Evolutionary conservation across 176 grass and related monocot species (phyloP).

Genomic region (Carex scoparia): DNA sequence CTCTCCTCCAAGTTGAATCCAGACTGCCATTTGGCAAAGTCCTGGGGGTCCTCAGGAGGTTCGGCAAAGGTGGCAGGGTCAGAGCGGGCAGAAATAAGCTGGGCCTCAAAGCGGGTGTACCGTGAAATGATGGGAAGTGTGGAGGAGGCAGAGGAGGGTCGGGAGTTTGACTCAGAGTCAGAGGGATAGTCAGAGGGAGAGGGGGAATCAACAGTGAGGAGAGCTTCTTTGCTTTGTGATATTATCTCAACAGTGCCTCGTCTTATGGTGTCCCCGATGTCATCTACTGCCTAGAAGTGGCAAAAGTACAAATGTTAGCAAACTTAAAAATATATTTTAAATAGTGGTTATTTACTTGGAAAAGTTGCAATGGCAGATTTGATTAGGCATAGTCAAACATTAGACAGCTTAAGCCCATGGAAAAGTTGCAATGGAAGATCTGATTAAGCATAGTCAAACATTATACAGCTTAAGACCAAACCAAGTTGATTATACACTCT

Average conservation of each 20-base stretch:
- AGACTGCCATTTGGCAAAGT: constrained; percentile 53
- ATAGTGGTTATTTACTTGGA: not conserved
- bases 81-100: constrained; percentile 57
- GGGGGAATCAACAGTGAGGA: constrained; percentile 37
- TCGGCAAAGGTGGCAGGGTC: constrained; percentile 64
- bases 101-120: constrained; percentile 76
- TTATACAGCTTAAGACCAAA: not conserved
- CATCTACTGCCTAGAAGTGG: constrained; percentile 44
- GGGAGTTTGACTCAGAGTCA: constrained; percentile 21
- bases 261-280: constrained; percentile 42
- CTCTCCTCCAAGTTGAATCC: constrained; percentile 42
- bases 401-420: not conserved
- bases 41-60: constrained; percentile 49
- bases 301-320: not conserved
- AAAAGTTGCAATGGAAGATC: not conserved
- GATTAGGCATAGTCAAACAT: not conserved
- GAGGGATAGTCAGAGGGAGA: constrained; percentile 30
- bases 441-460: not conserved
- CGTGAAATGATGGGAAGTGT: constrained; percentile 43
- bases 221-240: constrained; percentile 67
- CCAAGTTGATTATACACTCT: not conserved
- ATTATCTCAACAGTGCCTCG: constrained; percentile 41
- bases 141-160: constrained; percentile 22
- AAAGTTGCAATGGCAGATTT: not conserved
- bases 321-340: not conserved